phyloP scores from a whole-genome alignment of 2,329 filamentous ascomycete species.

The Hypoxylon sp. region DNA sequence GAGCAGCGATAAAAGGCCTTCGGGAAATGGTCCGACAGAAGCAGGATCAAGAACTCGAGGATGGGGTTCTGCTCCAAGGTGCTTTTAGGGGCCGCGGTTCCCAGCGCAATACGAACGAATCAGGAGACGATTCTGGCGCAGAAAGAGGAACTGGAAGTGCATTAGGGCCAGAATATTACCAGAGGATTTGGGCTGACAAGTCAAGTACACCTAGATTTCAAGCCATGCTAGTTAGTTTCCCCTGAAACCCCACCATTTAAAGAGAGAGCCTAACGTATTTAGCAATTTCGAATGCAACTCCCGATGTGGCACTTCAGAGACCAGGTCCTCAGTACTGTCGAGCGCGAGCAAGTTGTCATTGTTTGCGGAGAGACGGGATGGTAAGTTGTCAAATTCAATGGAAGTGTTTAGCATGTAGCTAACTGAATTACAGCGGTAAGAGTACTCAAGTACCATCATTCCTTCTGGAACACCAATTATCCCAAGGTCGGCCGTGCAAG shows the following conservation, averaged over 20 bases:
- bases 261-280: slow-evolving; percentile 22
- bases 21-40: slow-evolving; percentile 78
- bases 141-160: slow-evolving; percentile 61
- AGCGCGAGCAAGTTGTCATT: slow-evolving; percentile 87
- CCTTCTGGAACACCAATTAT: slow-evolving; percentile 89
- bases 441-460: slow-evolving; percentile 98
- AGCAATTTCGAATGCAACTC: slow-evolving; percentile 79
- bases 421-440: slow-evolving; percentile 74
- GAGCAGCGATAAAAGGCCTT: slow-evolving; percentile 75
- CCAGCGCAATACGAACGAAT: slow-evolving; percentile 63
- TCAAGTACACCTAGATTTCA: slow-evolving; percentile 74
- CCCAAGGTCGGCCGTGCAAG: slow-evolving; percentile 85
- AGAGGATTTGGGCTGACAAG: slow-evolving; percentile 73
- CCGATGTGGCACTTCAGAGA: slow-evolving; percentile 91
- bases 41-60: slow-evolving; percentile 77
- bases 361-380: slow-evolving; percentile 97
- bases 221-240: slow-evolving; percentile 76
- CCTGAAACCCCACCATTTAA: too few relatives aligned
- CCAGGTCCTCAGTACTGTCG: slow-evolving; percentile 82
- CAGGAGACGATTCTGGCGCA: slow-evolving; percentile 63
- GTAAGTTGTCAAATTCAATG: slow-evolving; percentile 55
- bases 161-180: slow-evolving; percentile 65
- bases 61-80: slow-evolving; percentile 82
- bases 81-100: slow-evolving; percentile 77
- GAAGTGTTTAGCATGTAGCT: slow-evolving; percentile 38